Evolutionary conservation across 2,329 filamentous ascomycete genomes (phyloP).

Genomic region (Eutypa lata): DNA sequence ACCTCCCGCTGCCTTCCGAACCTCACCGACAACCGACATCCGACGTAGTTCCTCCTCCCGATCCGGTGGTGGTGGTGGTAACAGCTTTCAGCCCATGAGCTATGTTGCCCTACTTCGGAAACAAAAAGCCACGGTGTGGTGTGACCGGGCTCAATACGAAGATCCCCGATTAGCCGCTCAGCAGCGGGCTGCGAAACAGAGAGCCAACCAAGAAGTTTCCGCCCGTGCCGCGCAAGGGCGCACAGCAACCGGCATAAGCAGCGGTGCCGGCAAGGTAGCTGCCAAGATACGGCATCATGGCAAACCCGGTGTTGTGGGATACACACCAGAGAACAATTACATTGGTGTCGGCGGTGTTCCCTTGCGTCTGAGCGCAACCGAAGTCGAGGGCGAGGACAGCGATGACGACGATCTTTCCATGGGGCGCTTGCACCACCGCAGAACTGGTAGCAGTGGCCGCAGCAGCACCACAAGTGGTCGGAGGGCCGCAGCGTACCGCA

Average conservation of each 20-base stretch:
- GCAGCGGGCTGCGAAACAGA: slow-evolving; percentile 81
- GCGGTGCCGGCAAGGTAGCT: slow-evolving; percentile 62
- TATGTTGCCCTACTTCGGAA: slow-evolving; percentile 96
- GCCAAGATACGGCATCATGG: slow-evolving; percentile 88
- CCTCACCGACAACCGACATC: slow-evolving; percentile 54
- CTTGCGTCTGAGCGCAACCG: slow-evolving; percentile 87
- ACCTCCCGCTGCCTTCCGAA: slow-evolving; percentile 56
- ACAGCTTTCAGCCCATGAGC: slow-evolving; percentile 59
- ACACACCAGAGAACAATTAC: slow-evolving; percentile 73
- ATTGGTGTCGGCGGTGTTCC: slow-evolving; percentile 77
- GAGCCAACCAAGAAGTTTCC: slow-evolving; percentile 79
- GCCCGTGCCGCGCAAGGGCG: slow-evolving; percentile 54
- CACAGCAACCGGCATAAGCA: slow-evolving; percentile 60
- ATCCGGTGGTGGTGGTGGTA: slow-evolving; percentile 49
- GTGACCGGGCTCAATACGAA: slow-evolving; percentile 88
- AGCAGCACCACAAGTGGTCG: slow-evolving; percentile 61
- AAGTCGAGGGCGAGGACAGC: slow-evolving; percentile 85
- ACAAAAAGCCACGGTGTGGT: slow-evolving; percentile 98
- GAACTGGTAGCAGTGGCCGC: slow-evolving; percentile 72
- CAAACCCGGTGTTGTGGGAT: slow-evolving; percentile 74
- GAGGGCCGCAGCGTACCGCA: slow-evolving; percentile 46
- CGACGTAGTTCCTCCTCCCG: slow-evolving; percentile 79
- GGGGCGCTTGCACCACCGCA: slow-evolving; percentile 59
- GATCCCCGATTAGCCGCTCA: slow-evolving; percentile 81
- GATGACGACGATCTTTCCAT: slow-evolving; percentile 63